Percentiles rank a stretch among this genome's conserved stretches.
Evolutionary conservation across 352 stramenopile genomes (phyloP).

Genomic region (Phytophthora boehmeriae): DNA sequence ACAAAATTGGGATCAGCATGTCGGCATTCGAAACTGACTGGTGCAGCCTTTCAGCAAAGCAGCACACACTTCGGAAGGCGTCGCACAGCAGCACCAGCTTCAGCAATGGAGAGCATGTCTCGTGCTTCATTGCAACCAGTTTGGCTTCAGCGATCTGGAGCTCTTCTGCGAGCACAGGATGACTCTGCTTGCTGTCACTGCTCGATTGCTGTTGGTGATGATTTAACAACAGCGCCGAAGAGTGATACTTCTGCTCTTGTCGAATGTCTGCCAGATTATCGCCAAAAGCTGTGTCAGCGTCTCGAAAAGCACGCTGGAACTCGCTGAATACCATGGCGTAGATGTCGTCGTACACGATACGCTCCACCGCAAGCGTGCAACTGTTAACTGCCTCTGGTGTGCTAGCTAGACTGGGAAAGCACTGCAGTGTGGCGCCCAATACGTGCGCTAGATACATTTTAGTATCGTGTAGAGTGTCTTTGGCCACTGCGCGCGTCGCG

Average conservation of each 20-base stretch:
- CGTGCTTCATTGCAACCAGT: constrained; percentile 52
- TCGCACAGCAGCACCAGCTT: constrained; percentile 71
- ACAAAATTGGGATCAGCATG: constrained; percentile 75
- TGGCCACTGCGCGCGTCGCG: constrained; percentile 19
- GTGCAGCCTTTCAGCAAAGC: constrained; percentile 68
- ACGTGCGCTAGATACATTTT: constrained; percentile 75
- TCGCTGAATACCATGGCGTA: constrained; percentile 61
- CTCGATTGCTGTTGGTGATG: constrained; percentile 14
- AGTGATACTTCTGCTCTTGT: constrained; percentile 48
- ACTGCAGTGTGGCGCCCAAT: constrained; percentile 62
- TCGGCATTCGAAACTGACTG: constrained; percentile 68
- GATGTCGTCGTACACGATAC: constrained; percentile 73
- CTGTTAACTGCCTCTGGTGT: constrained; percentile 51
- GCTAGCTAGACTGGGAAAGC: constrained; percentile 61
- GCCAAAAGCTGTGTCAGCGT: constrained; percentile 52
- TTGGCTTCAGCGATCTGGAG: constrained; percentile 48
- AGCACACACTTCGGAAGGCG: constrained; percentile 67
- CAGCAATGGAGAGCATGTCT: constrained; percentile 53
- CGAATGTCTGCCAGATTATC: constrained; percentile 58
- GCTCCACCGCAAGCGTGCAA: constrained; percentile 62
- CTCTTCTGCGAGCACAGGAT: constrained; percentile 35
- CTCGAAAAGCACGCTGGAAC: constrained; percentile 50
- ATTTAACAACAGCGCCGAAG: constrained; percentile 24
- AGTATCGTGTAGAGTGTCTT: constrained; percentile 66
- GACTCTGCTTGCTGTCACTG: constrained; percentile 1